Evolutionary conservation across 768 basidiomycete species (phyloP), one percentile per base, ranked within the genome.

Genomic region (Boletus rubescentipes): DNA sequence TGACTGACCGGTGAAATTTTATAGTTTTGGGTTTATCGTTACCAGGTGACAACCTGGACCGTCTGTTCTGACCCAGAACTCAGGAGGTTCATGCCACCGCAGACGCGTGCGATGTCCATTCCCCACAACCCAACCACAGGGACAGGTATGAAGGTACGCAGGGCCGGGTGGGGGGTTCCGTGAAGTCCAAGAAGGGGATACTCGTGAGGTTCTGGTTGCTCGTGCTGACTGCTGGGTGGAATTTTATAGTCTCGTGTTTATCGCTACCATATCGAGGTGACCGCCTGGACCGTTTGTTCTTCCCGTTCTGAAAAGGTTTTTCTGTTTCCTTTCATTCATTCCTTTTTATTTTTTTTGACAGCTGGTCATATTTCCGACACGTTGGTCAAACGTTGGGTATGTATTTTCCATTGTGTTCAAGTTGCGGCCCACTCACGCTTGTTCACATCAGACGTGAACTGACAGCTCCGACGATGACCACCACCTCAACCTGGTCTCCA

Each of bases 211-310:
- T 53, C 46, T 46, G 20, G 41, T 47, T 56, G 40, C 46, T 61
- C 42, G 54, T 37, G 54, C 66, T 64, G 46, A 54, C 55, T 36
- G 42, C 39, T 44, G 40, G 38, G 37, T 39, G 54, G 59, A 9
- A 48, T 54, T 69, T 68, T 68, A 68, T 68, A 68, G 63, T 39
- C 49, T n/a, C 26, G 26, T 26, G 26, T 26, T 26, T 26, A 26
- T 26, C 26, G 26, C 26, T 26, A 56, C 65, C 56, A 58, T 67
- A 63, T 69, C 57, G 64, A 66, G 60, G 53, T 26, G 63, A 49
- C 51, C 51, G 52, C 51, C 62, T 59, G 52, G 54, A 62, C 57
- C 50, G 41, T 55, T 54, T 52, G 39, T 66, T 68, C 60, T 62
- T 55, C 40, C 46, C 42, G 50, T 51, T n/a, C 59, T 65, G 53